Conservation (phyloP, 768 basidiomycete species). For the Serpula lacrymans region DNA sequence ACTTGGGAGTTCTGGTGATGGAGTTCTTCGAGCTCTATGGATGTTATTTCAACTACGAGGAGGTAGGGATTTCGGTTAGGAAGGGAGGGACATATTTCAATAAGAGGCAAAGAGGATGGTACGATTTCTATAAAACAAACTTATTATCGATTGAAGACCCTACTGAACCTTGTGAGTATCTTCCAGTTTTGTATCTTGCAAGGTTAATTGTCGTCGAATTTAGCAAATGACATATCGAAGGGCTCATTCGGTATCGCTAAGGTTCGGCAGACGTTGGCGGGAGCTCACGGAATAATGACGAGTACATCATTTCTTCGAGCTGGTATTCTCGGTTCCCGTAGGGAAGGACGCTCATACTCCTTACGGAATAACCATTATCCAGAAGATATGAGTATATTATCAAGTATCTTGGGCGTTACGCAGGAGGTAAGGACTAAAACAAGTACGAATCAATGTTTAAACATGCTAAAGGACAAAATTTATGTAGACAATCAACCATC, state of each 20-base stretch:
- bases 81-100: slow-evolving; percentile 88
- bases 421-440: slow-evolving; percentile 57
- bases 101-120: slow-evolving; percentile 83
- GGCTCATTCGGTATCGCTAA: slow-evolving; percentile 83
- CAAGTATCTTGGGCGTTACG: slow-evolving; percentile 77
- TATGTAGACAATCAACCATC: slow-evolving; percentile 68
- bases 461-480: slow-evolving; percentile 2
- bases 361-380: slow-evolving; percentile 44
- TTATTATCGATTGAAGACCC: slow-evolving; percentile 92
- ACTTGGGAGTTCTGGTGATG: slow-evolving; percentile 91
- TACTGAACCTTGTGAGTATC: slow-evolving; percentile 71
- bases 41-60: slow-evolving; percentile 84
- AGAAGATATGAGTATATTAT: slow-evolving; percentile 75
- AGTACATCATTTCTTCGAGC: slow-evolving; percentile 66
- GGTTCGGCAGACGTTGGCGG: slow-evolving; percentile 80
- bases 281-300: slow-evolving; percentile 77
- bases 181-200: not conserved
- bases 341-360: slow-evolving; percentile 44
- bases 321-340: slow-evolving; percentile 56
- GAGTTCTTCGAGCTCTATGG: slow-evolving; percentile 99
- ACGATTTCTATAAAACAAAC: slow-evolving; percentile 49
- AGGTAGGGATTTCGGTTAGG: slow-evolving; percentile 84
- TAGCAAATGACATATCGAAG: slow-evolving; percentile 91
- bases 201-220: not conserved
- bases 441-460: slow-evolving; percentile 2